Percentiles rank a stretch among this genome's conserved stretches.
phyloP scores from a whole-genome alignment of 2,329 filamentous ascomycete genomes.

The Verticillium dahliae region DNA sequence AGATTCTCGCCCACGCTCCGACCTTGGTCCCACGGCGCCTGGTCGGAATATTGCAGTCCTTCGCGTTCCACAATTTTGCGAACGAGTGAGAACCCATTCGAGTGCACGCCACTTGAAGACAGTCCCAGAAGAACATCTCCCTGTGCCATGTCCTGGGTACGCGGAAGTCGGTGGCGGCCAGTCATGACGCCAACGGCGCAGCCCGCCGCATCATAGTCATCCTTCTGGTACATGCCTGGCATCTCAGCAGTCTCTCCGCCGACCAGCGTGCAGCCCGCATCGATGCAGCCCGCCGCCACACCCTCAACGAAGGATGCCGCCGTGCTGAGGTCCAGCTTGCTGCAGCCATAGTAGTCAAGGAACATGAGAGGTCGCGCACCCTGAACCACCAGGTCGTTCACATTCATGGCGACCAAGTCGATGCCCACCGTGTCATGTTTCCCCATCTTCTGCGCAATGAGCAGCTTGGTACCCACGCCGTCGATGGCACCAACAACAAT shows the following conservation, averaged over 20 bases:
- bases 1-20: constrained; percentile 67
- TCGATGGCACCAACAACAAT: constrained; percentile 92
- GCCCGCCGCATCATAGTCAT: constrained; percentile 90
- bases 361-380: constrained; percentile 94
- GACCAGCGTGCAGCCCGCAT: constrained; percentile 84
- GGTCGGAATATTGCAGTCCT: constrained; percentile 63
- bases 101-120: constrained; percentile 81
- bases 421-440: constrained; percentile 95
- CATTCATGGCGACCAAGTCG: constrained; percentile 97
- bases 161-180: constrained; percentile 64
- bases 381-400: constrained; percentile 95
- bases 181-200: constrained; percentile 81
- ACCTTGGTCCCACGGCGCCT: constrained; percentile 67
- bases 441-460: constrained; percentile 83
- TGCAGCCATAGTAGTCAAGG: constrained; percentile 96
- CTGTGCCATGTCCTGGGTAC: constrained; percentile 65
- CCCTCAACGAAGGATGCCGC: constrained; percentile 86
- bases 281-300: constrained; percentile 79
- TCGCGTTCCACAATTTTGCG: constrained; percentile 76
- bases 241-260: constrained; percentile 98
- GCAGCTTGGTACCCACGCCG: constrained; percentile 93
- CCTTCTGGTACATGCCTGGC: constrained; percentile 85
- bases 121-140: constrained; percentile 86
- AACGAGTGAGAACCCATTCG: constrained; percentile 96
- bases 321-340: constrained; percentile 70